These are phyloP conservation scores for Fomitopsis pinicola DNA, from an alignment of 1,284 basidiomycete species.

Conservation along the genomic window DNA sequence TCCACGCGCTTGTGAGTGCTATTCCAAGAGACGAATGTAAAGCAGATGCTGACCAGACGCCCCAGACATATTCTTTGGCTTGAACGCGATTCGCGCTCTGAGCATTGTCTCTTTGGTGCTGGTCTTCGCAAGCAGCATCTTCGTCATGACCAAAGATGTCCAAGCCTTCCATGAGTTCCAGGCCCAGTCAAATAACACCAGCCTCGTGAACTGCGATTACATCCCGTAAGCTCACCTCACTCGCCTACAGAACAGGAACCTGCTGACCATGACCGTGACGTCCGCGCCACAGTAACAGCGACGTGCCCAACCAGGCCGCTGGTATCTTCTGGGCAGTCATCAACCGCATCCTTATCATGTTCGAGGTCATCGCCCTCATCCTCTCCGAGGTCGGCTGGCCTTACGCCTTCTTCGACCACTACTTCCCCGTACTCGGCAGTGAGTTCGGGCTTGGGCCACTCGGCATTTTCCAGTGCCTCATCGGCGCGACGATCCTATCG, in stretches of 20 bases:
- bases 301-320: conserved; percentile 86
- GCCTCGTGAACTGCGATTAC: conserved; percentile 66
- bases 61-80: conserved; percentile 69
- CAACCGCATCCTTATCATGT: conserved; percentile 79
- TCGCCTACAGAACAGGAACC: background rate
- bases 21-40: background rate
- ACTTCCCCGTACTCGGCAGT: conserved; percentile 80
- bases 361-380: conserved; percentile 74
- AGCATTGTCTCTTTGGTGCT: conserved; percentile 78
- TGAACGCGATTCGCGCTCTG: conserved; percentile 74
- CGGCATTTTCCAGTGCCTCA: conserved; percentile 82
- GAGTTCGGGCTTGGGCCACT: conserved; percentile 81
- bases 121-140: conserved; percentile 79
- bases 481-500: conserved; percentile 79
- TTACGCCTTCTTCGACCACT: conserved; percentile 69
- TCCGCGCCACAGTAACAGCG: conserved; percentile 51
- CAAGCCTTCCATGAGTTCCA: conserved; percentile 69
- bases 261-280: background rate
- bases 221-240: conserved; percentile 51
- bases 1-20: conserved; percentile 34
- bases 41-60: background rate
- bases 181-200: conserved; percentile 30
- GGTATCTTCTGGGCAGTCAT: conserved; percentile 88
- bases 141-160: conserved; percentile 77
- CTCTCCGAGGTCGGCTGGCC: conserved; percentile 82